Base-by-base conservation (phyloP, 768 basidiomycete species). In the Hericium alpestre region DNA sequence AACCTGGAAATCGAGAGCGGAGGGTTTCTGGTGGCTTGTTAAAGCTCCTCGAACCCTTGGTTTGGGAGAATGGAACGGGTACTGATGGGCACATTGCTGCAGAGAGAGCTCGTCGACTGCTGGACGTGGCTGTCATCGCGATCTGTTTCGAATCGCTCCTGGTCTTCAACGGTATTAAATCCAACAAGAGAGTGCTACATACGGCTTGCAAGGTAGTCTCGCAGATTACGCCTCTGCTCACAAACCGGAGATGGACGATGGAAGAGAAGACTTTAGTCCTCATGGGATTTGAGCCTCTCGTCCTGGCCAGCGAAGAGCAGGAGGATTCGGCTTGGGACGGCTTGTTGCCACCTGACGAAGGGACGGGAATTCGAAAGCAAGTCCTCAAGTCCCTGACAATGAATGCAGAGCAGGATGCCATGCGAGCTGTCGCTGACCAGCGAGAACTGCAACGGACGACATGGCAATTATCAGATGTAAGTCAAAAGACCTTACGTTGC, bases 391-490 rank as follows among this genome's bases (percentile, higher is more conserved):
- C 59, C 40, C 62, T 80, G 56, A 69, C 65, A 23, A 54, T 48
- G 7, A 55, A 54, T 37, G 53, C 61, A 10, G 54, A 58, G 32
- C 20, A 48, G 46, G 46, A 60, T 51, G 41, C 55, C 57, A 52
- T 55, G 54, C 53, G 53, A 15, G 52, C 52, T 40, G 54, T 57
- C 23, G 59, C 63, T 39, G 53, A 67, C 43, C 71, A 76, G 56
- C 66, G 71, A 16, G 68, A 69, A 41, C 70, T 91, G 22, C 79
- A 87, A 51, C 72, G 74, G 27, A 66, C 78, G 8, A 67, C 92
- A 23, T 91, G 90, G 81, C 80, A 81, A 58, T 80, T 79, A 58
- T 64, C 74, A 47, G 87, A 90, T 62, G 91, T 92, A 61, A 65
- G 81, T 74, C 39, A 32, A 18, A 47, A 22, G 53, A 12, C 15